phyloP scores from a whole-genome alignment of 202 grass and related monocot genomes.

The Setaria italica region DNA sequence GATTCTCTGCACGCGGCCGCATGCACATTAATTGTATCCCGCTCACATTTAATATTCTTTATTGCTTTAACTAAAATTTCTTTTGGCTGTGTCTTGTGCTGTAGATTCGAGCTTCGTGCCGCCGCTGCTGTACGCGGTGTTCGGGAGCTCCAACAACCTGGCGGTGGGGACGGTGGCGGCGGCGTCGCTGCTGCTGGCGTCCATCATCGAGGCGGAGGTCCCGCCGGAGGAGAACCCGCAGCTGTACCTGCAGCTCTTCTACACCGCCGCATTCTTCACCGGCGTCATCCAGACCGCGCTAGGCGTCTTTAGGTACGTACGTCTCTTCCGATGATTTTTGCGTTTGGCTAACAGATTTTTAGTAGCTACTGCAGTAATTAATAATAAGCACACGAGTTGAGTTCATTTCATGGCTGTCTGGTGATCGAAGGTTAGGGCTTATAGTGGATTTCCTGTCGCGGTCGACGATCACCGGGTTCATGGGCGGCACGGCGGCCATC shows the following conservation, averaged over 20 bases:
- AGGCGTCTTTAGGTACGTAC: conserved; percentile 67
- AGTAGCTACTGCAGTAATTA: not conserved
- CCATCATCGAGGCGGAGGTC: conserved; percentile 62
- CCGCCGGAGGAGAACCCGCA: conserved; percentile 49
- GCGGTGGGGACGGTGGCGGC: conserved; percentile 95
- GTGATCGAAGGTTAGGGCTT: conserved; percentile 72
- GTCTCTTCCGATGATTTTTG: not conserved
- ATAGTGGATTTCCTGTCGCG: conserved; percentile 95
- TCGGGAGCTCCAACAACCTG: conserved; percentile 89
- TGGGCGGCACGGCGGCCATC: conserved; percentile 91
- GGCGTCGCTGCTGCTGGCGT: conserved; percentile 77
- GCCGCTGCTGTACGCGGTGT: conserved; percentile 86
- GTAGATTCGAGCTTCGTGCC: conserved; percentile 96
- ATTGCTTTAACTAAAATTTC: no score
- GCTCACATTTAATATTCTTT: not conserved
- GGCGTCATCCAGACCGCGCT: conserved; percentile 77
- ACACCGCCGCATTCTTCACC: conserved; percentile 92
- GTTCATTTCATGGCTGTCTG: not conserved
- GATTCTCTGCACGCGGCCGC: no score
- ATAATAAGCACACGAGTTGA: not conserved
- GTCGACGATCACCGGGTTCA: conserved; percentile 92
- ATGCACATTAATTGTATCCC: not conserved
- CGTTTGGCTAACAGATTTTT: not conserved
- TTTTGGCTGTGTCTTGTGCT: not conserved
- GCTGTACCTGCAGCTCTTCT: conserved; percentile 73